These are phyloP conservation scores for Cyclostephanos tholiformis DNA, from an alignment of 108 stramenopile genomes.

Conservation along the genomic window DNA sequence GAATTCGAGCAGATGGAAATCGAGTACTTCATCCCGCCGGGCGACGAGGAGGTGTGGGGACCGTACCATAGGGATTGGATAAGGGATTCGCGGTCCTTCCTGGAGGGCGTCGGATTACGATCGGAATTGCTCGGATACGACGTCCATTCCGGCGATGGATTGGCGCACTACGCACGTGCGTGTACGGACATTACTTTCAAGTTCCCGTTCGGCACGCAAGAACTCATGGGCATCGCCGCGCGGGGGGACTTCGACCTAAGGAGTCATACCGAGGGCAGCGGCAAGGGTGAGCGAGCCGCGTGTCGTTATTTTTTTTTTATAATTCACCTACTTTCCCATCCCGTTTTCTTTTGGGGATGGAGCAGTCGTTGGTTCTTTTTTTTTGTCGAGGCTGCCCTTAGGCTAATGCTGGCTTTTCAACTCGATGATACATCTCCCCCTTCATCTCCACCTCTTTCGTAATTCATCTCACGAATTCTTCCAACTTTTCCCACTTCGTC, in stretches of 20 bases:
- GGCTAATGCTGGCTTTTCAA: no score
- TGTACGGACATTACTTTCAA: conserved; percentile 97
- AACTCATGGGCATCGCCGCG: conserved; percentile 98
- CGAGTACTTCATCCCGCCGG: conserved; percentile 91
- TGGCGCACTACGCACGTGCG: conserved; percentile 97
- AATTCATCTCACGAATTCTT: no score
- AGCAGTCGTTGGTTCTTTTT: no score
- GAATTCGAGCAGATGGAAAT: conserved; percentile 99
- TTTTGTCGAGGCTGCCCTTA: no score
- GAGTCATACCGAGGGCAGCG: conserved; percentile 87
- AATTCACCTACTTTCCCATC: no score
- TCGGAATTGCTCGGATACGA: conserved; percentile 89
- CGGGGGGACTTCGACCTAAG: conserved; percentile 95
- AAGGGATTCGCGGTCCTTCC: conserved; percentile 69
- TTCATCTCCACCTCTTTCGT: neutral
- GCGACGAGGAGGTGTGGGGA: conserved; percentile 83
- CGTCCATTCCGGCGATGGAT: conserved; percentile 85
- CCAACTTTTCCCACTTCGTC: no score
- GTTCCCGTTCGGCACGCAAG: conserved; percentile 95
- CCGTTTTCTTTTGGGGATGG: no score
- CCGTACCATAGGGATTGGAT: conserved; percentile 88
- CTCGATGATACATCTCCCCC: neutral
- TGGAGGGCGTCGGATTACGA: conserved; percentile 76
- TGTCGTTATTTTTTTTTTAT: conserved; percentile 1
- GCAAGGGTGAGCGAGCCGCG: conserved; percentile 68